Evolutionary conservation across 2,329 filamentous ascomycete genomes (phyloP), one percentile per base, ranked within the genome.

Genomic region (Colletotrichum lini): DNA sequence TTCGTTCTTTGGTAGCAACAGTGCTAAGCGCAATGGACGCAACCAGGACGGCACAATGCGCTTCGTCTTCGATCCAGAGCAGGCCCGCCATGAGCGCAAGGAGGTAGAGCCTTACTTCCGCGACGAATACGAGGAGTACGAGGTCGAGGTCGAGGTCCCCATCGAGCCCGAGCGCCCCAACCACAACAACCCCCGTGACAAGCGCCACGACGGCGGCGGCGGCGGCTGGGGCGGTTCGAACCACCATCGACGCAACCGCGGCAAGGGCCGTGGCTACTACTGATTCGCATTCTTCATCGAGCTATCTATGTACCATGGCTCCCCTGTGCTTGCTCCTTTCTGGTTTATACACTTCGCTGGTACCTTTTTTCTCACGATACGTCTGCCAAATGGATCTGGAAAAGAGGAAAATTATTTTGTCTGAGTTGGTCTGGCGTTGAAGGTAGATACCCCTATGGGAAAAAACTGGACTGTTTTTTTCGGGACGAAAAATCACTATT

Each of bases 1-100:
- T 16, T 81, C 82, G 4, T 79, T 80, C 74, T 78, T 82, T 1
- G 81, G 81, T 23, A 78, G 76, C 60, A 78, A 75, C 65, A 75
- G 75, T 23, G 74, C 75, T 38, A 84, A 89, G 83, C 60, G 86
- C 80, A 70, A 83, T 80, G 71, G 82, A 77, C 73, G 84, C 81
- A 75, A 85, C 78, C 80, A 87, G 76, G 92, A 94, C 26, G 93
- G 93, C 8, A 97, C 96, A 0, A 90, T 97, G 74, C 90, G 96
- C 8, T 98, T 98, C 80, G 94, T 98, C 81, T 91, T 98, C 59
- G 93, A 98, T 74, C 90, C 92, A 0, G 91, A 92, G 65, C 89
- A 92, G 60, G 95, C 95, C 2, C 87, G 88, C 57, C 86, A 87
- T 18, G 96, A 99, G 82, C 89, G 90, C 75, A 86, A 87, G 15